Base-by-base conservation (phyloP, 257 asterid genomes). In the Jacaranda copaia region DNA sequence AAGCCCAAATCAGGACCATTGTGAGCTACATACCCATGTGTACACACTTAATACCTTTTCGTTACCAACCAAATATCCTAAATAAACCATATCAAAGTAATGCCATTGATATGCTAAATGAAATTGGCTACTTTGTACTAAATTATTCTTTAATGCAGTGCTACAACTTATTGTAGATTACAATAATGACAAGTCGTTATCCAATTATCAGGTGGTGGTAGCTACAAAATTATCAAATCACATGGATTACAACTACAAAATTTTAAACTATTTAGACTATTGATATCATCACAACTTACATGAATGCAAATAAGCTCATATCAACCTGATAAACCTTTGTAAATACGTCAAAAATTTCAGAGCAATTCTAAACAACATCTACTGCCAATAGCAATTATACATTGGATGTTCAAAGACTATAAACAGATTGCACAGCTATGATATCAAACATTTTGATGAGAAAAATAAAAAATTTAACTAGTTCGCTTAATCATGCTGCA, bases 161-260 rank as follows among this genome's bases (percentile, higher is more conserved):
- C 5, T 16, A 52, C 63, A 39, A 36, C 18, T 72, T 3, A 25
- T 43, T 4, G 51, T 43, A 42, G 35, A 76, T 20, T 56, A 67
- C 9, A 59, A 10, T 18, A 46, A n/a, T 2, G 52, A 49, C 16
- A 0, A 11, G 32, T 20, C 51, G 49, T 68, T 53, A 38, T 39
- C 65, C 65, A 13, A 77, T 59, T 64, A 15, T 55, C 52, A 52
- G 16, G 8, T 5, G 55, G 25, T 14, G 8, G 52, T 46, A 18
- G 40, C 71, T 4, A 43, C 60, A 16, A 19, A 79, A n/a, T 32
- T 18, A 65, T 46, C 53, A 65, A 55, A 53, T 55, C 75, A 64
- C 53, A 13, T 2, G 6, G 38, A 45, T 68, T 11, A 25, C 52
- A 66, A 25, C 46, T 42, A 6, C 6, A 42, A 42, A 42, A 3